These are phyloP conservation scores for Thielaviopsis punctulata DNA, from an alignment of 2,329 filamentous ascomycete species.

Conservation along the genomic window DNA sequence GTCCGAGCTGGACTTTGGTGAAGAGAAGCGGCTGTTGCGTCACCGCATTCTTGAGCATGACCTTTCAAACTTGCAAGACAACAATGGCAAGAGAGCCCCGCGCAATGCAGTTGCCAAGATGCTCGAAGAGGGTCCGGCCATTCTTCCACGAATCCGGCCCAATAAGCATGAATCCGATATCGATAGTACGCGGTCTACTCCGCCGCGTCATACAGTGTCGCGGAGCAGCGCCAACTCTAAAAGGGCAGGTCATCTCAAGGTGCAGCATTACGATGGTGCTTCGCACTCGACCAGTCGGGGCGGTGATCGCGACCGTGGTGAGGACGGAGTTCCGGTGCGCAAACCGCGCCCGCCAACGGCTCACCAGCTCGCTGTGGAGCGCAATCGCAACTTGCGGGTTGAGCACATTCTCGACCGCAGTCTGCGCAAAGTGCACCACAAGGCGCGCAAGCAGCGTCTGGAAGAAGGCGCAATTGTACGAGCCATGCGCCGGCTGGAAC, in stretches of 20 bases:
- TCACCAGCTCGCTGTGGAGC: constrained; percentile 66
- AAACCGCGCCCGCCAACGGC: constrained; percentile 63
- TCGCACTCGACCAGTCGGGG: constrained; percentile 12
- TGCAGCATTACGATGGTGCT: neutral
- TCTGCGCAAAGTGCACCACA: constrained; percentile 47
- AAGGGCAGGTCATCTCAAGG: neutral
- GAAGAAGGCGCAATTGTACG: constrained; percentile 50
- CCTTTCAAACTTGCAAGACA: constrained; percentile 47
- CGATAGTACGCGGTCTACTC: constrained; percentile 28
- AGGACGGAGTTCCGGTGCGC: constrained; percentile 30
- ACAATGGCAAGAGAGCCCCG: constrained; percentile 38
- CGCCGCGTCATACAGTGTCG: constrained; percentile 14
- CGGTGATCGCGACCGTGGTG: constrained; percentile 26
- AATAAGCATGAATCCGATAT: constrained; percentile 39
- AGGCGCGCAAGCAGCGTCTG: constrained; percentile 42
- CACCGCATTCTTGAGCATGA: constrained; percentile 61
- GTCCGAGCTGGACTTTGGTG: constrained; percentile 53
- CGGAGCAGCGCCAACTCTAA: neutral
- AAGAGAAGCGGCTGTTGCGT: constrained; percentile 55
- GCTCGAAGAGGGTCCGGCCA: constrained; percentile 37
- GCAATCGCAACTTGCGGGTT: constrained; percentile 62
- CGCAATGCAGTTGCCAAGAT: constrained; percentile 20
- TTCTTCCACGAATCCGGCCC: constrained; percentile 45
- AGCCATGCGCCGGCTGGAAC: constrained; percentile 45
- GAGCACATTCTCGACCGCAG: constrained; percentile 67